Conservation (phyloP, 306 rosid species). For the Cicer judaicum region DNA sequence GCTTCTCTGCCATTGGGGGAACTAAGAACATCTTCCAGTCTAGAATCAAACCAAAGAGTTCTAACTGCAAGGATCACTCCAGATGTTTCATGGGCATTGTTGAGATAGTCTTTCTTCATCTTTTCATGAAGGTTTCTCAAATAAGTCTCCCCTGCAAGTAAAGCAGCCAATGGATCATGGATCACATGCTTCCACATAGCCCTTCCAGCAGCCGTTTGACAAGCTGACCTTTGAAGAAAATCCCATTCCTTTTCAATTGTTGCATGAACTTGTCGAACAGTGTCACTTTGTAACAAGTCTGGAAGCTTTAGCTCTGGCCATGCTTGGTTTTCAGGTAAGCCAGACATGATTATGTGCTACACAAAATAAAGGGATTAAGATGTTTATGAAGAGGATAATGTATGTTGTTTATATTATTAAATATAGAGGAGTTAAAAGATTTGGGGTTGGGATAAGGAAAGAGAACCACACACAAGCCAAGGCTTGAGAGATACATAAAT, state of each 20-base stretch:
- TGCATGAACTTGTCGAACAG: constrained; percentile 69
- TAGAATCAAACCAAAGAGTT: constrained; percentile 90
- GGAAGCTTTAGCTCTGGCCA: constrained; percentile 88
- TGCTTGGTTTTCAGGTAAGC: constrained; percentile 51
- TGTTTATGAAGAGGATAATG: constrained; percentile 58
- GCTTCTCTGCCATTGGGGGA: constrained; percentile 62
- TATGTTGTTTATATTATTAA: constrained; percentile 45
- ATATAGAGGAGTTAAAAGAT: constrained; percentile 36
- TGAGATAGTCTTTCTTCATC: constrained; percentile 77
- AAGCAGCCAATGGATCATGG: constrained; percentile 78
- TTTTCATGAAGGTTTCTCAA: constrained; percentile 82
- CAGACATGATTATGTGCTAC: constrained; percentile 61
- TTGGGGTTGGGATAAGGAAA: constrained; percentile 80
- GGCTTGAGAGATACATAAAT: constrained; percentile 58
- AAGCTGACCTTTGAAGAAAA: constrained; percentile 76
- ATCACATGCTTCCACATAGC: constrained; percentile 92
- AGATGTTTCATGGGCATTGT: constrained; percentile 81
- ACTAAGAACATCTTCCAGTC: constrained; percentile 67
- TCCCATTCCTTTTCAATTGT: constrained; percentile 83
- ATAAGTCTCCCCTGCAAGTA: constrained; percentile 86
- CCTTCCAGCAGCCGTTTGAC: constrained; percentile 97
- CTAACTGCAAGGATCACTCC: constrained; percentile 95
- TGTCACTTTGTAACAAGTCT: constrained; percentile 59
- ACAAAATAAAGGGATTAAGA: constrained; percentile 41
- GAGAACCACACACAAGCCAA: constrained; percentile 92